A percentile compares a stretch with the other conserved stretches of the same genome.
phyloP scores from a whole-genome alignment of 2,329 filamentous ascomycete species.

The Chaetomiaceae sp. region DNA sequence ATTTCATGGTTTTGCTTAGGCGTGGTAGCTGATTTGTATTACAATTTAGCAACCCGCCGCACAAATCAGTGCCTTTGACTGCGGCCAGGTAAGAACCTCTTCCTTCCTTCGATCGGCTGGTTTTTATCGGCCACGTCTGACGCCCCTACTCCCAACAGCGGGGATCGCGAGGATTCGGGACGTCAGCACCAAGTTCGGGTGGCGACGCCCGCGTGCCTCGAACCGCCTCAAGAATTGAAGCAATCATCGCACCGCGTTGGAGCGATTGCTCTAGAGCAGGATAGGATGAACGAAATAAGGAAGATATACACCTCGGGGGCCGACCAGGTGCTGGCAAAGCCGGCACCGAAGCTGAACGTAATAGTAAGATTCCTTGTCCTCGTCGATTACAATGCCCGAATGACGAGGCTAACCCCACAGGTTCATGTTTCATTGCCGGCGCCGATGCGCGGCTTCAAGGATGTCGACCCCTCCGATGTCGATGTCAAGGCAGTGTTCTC shows the following conservation, averaged over 20 bases:
- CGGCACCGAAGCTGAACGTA: neutral
- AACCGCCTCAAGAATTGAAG: neutral
- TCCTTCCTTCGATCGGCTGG: neutral
- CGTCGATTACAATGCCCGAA: neutral
- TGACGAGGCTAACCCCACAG: neutral
- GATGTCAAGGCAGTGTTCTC: constrained; percentile 6
- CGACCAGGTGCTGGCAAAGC: constrained; percentile 1
- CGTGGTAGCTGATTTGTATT: neutral
- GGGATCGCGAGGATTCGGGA: neutral
- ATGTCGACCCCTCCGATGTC: constrained; percentile 14
- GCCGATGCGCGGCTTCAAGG: constrained; percentile 15
- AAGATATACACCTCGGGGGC: neutral
- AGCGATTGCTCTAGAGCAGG: no score
- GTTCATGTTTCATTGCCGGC: constrained; percentile 9
- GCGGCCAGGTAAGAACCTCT: neutral
- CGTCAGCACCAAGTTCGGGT: neutral
- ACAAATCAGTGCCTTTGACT: neutral
- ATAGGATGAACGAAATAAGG: no score
- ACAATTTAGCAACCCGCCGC: neutral
- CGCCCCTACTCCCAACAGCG: neutral
- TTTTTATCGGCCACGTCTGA: neutral
- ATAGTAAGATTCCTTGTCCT: neutral
- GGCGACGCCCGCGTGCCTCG: neutral
- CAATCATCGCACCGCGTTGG: neutral
- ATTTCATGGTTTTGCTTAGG: neutral